Evolutionary conservation across 1,284 basidiomycete genomes (phyloP).

Genomic region (Golubevia sp.): DNA sequence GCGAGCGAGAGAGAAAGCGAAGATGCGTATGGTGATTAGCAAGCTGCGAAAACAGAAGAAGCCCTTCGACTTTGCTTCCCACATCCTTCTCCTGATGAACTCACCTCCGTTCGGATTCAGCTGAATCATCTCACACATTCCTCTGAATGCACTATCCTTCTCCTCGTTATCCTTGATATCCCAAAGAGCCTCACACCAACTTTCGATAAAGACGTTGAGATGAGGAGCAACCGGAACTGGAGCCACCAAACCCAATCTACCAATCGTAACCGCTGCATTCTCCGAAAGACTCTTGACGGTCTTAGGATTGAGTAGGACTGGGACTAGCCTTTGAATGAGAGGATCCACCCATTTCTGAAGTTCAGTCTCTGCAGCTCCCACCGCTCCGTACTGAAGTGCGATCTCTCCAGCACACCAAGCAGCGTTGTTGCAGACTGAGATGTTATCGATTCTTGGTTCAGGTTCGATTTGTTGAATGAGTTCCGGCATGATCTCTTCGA

Average conservation of each 20-base stretch:
- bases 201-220: constrained; percentile 85
- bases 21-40: neutral
- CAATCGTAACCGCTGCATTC: constrained; percentile 99
- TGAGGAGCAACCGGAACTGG: constrained; percentile 86
- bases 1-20: neutral
- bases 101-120: constrained; percentile 45
- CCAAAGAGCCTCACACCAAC: constrained; percentile 95
- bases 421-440: constrained; percentile 99
- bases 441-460: constrained; percentile 85
- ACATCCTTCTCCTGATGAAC: neutral
- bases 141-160: constrained; percentile 99
- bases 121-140: constrained; percentile 93
- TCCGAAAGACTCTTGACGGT: constrained; percentile 92
- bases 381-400: constrained; percentile 65
- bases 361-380: neutral
- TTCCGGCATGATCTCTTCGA: constrained; percentile 86
- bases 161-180: constrained; percentile 99
- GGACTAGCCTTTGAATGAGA: constrained; percentile 84
- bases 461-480: constrained; percentile 87
- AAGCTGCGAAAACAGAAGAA: constrained; percentile 2
- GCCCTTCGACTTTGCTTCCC: neutral
- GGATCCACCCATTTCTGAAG: constrained; percentile 60
- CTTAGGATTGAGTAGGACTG: constrained; percentile 86
- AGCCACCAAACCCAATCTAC: constrained; percentile 90
- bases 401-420: constrained; percentile 99